Base-by-base conservation (phyloP, 192 early-diverging fungal genomes). In the Globomyces pollinis-pini region DNA sequence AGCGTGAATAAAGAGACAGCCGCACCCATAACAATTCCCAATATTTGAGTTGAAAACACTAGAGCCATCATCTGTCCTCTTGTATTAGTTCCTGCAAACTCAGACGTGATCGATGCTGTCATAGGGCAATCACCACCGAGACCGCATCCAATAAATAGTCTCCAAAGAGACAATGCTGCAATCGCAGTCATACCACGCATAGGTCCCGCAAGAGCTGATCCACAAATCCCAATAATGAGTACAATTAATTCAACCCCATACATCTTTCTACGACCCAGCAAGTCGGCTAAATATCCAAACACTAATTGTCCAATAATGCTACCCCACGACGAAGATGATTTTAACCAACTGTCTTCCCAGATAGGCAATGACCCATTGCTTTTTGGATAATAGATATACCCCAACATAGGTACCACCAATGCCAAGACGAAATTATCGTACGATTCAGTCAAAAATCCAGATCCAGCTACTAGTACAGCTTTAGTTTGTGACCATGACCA, bases 361-460 rank as follows among this genome's bases (percentile, higher is more conserved):
- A 31, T 44, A 33, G 47, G 50, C 3, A 64, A 9, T n/a, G 18
- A 20, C 3, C 31, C 31, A 3, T 51, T 57, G 38, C 39, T 57
- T 41, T 62, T 34, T 6, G 35, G 65, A n/a, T n/a, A 64, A n/a
- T 61, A 42, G 59, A 57, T 30, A 56, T 60, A 62, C 0, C 42
- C 64, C 36, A 93, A 69, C 82, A 97, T 97, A 54, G 88, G 84
- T n/a, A 91, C 79, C 15, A 88, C 86, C 57, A 94, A 77, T 65
- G 88, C 88, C 65, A 97, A 94, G 54, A 92, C 84, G 61, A 94
- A 94, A 42, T 91, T 82, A 78, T 97, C 94, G 68, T 95, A 95
- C 12, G 91, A 85, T 72, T 97, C 91, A 56, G 88, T 88, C 64
- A 94, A 86, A 72, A 95, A 92, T 63, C 90, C 72, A 41, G 59